A percentile compares a stretch with the other conserved stretches of the same genome.
Conservation (phyloP, 768 basidiomycete genomes). For the Collybia sordida region DNA sequence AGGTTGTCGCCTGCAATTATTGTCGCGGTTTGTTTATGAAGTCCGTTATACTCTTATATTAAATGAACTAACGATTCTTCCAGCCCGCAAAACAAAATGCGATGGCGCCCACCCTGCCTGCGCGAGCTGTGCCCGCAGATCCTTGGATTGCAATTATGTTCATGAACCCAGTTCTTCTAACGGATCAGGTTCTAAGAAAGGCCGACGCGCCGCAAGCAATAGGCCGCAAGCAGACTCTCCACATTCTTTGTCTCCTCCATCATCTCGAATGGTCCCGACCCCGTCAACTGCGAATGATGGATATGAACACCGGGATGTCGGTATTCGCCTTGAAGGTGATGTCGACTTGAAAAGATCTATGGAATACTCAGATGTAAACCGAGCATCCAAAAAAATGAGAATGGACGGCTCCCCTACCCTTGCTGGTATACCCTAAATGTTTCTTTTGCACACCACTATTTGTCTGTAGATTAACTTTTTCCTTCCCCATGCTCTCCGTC, state of each 20-base stretch:
- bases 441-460: conserved; percentile 16
- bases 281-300: conserved; percentile 40
- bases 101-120: conserved; percentile 86
- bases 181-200: conserved; percentile 43
- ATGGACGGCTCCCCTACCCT: conserved; percentile 50
- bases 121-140: conserved; percentile 77
- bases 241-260: conserved; percentile 54
- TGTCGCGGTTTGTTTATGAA: conserved; percentile 60
- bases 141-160: conserved; percentile 77
- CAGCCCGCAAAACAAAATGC: conserved; percentile 88
- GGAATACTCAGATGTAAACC: conserved; percentile 50
- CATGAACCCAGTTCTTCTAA: conserved; percentile 50
- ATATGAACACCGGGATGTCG: conserved; percentile 39
- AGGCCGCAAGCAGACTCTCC: conserved; percentile 41
- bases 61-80: conserved; percentile 2
- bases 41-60: conserved; percentile 1
- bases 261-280: conserved; percentile 54
- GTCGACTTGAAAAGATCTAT: conserved; percentile 60
- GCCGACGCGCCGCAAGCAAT: conserved; percentile 55
- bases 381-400: conserved; percentile 72
- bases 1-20: conserved; percentile 87
- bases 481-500: conserved; percentile 26
- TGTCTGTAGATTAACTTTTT: conserved; percentile 35
- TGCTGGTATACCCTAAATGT: conserved; percentile 56
- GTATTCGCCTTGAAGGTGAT: conserved; percentile 44